Percentiles rank a stretch among this genome's conserved stretches.
Conservation (phyloP, 495 filamentous ascomycete species). For the Penicillium lagena region DNA sequence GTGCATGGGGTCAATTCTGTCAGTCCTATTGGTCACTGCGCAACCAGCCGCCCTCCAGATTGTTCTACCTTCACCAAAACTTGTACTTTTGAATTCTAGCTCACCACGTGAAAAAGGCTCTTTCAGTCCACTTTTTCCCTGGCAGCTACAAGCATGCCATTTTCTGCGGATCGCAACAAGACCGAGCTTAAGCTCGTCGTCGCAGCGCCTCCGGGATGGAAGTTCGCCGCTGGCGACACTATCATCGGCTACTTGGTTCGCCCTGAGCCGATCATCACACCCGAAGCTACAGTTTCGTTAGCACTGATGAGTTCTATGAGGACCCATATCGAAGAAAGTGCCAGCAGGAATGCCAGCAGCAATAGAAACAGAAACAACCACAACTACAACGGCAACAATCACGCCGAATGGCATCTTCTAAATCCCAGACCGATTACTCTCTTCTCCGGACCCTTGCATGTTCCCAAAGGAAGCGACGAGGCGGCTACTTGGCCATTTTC, state of each 20-base stretch:
- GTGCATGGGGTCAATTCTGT: background rate
- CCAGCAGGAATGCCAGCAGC: too few species aligned
- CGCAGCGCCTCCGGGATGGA: slow-evolving; percentile 7
- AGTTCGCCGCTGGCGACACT: slow-evolving; percentile 8
- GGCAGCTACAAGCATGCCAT: too few species aligned
- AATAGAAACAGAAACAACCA: background rate
- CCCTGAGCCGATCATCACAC: slow-evolving; percentile 3
- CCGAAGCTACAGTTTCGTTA: slow-evolving; percentile 8
- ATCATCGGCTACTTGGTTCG: slow-evolving; percentile 11
- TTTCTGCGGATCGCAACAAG: too few species aligned
- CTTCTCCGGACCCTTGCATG: slow-evolving; percentile 2
- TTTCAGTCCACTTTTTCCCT: too few species aligned
- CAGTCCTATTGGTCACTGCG: background rate
- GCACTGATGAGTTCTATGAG: slow-evolving; percentile 2
- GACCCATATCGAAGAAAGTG: background rate
- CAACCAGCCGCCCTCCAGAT: background rate
- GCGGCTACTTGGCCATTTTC: slow-evolving; percentile 1
- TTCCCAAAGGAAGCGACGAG: background rate
- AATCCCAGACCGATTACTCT: background rate
- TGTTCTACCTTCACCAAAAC: too few species aligned
- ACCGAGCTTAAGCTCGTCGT: slow-evolving; percentile 3
- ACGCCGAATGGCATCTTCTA: background rate
- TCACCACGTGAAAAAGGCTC: too few species aligned
- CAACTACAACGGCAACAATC: background rate
- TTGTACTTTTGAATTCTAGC: too few species aligned